Evolutionary conservation across 352 stramenopile genomes (phyloP), one percentile per base, ranked within the genome.

Genomic region (Phytophthora pinifolia): DNA sequence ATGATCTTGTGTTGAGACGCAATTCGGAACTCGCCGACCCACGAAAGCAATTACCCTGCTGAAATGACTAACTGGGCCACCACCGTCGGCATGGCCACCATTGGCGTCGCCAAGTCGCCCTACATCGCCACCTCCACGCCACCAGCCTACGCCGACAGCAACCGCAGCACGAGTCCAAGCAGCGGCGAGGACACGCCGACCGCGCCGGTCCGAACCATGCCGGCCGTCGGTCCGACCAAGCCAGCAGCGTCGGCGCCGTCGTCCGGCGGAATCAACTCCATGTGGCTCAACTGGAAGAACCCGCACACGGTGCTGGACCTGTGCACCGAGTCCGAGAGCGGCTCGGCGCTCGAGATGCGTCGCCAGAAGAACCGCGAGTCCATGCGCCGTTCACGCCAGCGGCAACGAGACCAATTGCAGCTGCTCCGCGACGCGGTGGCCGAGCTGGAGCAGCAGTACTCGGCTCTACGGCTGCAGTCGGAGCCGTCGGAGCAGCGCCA

Each of bases 281-380:
- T 72, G 55, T 83, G 73, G 73, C 67, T 79, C 38, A 68, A 78
- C 13, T 76, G 65, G 64, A 75, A 72, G 29, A 55, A 67, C 29
- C 54, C 58, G 3, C 35, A 49, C 13, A 27, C 67, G 4, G 57
- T 76, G 2, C 22, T 79, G 45, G 67, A 79, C 46, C 27, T 76
- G 6, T 65, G 59, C 48, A 36, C 35, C 2, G 60, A 78, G 14
- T 59, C 75, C 8, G 62, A 74, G 18, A 66, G 56, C 33, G 59
- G 68, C 2, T 60, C 59, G 9, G 64, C 64, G 10, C 51, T 85
- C 10, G 70, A 76, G 22, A 63, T 68, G 33, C 72, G 74, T 0
- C 59, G 74, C 0, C 61, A 72, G 37, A 79, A 80, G 56, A 85
- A 85, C 49, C 72, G 74, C 38, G 74, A 82, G 50, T 83, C 72